Percentiles rank a stretch among this genome's conserved stretches.
Evolutionary conservation across 148 eudicot species (phyloP).

Genomic region (Fagopyrum esculentum): DNA sequence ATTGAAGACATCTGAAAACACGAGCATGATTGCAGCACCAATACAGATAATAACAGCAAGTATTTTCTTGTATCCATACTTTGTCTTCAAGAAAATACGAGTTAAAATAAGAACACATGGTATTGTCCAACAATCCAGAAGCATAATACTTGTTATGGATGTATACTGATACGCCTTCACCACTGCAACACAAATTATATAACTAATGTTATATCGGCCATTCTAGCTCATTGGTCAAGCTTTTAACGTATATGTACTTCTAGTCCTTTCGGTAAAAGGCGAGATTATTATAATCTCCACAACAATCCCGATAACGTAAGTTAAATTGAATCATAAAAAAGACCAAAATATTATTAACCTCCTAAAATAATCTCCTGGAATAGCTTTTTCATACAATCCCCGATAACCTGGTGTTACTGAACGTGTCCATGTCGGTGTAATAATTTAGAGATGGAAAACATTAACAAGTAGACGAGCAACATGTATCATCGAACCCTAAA

Average conservation of each 20-base stretch:
- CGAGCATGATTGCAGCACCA: conserved; percentile 60
- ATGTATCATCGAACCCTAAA: too few species aligned
- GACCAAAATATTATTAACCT: too few species aligned
- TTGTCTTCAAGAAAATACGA: conserved; percentile 78
- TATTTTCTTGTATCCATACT: conserved; percentile 57
- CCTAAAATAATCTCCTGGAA: too few species aligned
- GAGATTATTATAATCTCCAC: too few species aligned
- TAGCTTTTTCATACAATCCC: too few species aligned
- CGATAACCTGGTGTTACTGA: too few species aligned
- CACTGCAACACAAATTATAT: conserved; percentile 32
- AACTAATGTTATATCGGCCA: background rate
- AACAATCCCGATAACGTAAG: too few species aligned
- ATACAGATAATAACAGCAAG: conserved; percentile 59
- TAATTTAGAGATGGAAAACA: background rate
- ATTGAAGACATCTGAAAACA: conserved; percentile 73
- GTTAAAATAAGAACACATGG: conserved; percentile 75
- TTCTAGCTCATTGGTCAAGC: background rate
- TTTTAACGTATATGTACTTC: too few species aligned
- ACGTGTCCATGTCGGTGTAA: too few species aligned
- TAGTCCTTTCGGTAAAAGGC: too few species aligned
- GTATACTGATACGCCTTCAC: conserved; percentile 92
- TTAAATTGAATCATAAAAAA: too few species aligned
- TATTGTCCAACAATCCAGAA: conserved; percentile 91
- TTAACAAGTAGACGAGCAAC: too few species aligned
- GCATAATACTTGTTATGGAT: conserved; percentile 76